Evolutionary conservation across 169 alveolate species (phyloP).

Genomic region (Perkinsus olseni): DNA sequence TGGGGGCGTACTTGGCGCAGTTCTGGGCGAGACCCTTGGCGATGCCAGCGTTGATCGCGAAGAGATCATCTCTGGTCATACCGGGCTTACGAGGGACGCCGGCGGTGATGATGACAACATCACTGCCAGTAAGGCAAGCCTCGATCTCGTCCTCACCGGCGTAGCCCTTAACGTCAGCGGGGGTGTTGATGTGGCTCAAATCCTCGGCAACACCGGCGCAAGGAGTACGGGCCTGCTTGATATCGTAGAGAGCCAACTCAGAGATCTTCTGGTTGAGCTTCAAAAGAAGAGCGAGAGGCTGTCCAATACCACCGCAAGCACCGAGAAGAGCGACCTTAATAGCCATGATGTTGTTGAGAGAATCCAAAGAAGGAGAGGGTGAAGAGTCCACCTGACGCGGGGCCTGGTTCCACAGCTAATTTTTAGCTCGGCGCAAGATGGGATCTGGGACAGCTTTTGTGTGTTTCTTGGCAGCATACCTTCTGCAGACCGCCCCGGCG

Average conservation of each 20-base stretch:
- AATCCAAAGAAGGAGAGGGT: neutral
- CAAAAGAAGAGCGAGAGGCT: constrained; percentile 12
- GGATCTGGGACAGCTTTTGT: neutral
- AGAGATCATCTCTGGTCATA: constrained; percentile 43
- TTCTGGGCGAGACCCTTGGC: constrained; percentile 35
- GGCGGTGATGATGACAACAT: constrained; percentile 41
- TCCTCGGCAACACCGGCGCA: constrained; percentile 7
- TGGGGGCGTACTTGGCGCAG: constrained; percentile 34
- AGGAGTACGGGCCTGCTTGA: constrained; percentile 19
- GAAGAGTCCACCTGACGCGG: neutral
- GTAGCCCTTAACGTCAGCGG: neutral
- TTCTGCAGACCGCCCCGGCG: no score
- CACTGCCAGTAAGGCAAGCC: constrained; percentile 36
- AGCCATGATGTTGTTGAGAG: neutral
- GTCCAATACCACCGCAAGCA: constrained; percentile 13
- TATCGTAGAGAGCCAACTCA: constrained; percentile 3
- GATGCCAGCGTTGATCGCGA: constrained; percentile 36
- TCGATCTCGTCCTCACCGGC: constrained; percentile 8
- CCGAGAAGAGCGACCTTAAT: constrained; percentile 3
- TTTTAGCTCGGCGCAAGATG: neutral
- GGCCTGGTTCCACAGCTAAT: neutral
- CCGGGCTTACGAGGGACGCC: constrained; percentile 46
- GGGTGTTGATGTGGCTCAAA: neutral
- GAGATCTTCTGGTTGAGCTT: neutral
- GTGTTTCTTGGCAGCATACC: neutral